These are phyloP conservation scores for Heliamphora exappendiculata DNA, from an alignment of 148 eudicot species.

Conservation along the genomic window DNA sequence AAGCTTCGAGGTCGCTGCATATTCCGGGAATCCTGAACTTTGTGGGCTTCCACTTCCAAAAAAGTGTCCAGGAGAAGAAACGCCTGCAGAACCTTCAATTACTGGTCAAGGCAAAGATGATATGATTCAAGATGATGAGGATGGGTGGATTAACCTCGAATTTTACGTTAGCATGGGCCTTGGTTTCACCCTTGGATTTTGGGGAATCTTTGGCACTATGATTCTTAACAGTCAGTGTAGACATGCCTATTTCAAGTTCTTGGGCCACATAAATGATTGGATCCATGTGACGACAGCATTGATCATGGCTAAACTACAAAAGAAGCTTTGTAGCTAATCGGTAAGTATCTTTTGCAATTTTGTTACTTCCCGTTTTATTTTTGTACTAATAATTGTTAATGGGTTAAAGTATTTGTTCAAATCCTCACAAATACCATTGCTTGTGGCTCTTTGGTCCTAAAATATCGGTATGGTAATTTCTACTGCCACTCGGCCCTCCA, in stretches of 20 bases:
- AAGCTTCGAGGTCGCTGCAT: slow-evolving; percentile 16
- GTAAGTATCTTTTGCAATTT: neutral
- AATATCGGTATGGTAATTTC: too few relatives aligned
- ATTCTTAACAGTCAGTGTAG: neutral
- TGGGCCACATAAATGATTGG: neutral
- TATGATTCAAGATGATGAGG: neutral
- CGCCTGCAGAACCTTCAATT: neutral
- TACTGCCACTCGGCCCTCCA: too few relatives aligned
- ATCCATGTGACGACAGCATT: neutral
- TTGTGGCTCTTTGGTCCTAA: too few relatives aligned
- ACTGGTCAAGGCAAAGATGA: neutral
- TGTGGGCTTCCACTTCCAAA: slow-evolving; percentile 15
- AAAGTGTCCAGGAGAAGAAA: slow-evolving; percentile 12
- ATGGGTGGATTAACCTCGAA: neutral
- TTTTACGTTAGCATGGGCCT: slow-evolving; percentile 8
- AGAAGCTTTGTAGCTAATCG: neutral
- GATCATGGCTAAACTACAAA: neutral
- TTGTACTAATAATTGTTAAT: too few relatives aligned
- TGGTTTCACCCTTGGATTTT: slow-evolving; percentile 11
- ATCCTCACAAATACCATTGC: too few relatives aligned
- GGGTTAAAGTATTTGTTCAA: too few relatives aligned
- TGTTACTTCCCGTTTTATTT: neutral
- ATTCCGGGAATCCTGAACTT: slow-evolving; percentile 11
- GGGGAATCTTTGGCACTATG: slow-evolving; percentile 3
- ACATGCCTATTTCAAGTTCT: neutral